Evolutionary conservation across 306 rosid genomes (phyloP).

Genomic region (Castanea crenata): DNA sequence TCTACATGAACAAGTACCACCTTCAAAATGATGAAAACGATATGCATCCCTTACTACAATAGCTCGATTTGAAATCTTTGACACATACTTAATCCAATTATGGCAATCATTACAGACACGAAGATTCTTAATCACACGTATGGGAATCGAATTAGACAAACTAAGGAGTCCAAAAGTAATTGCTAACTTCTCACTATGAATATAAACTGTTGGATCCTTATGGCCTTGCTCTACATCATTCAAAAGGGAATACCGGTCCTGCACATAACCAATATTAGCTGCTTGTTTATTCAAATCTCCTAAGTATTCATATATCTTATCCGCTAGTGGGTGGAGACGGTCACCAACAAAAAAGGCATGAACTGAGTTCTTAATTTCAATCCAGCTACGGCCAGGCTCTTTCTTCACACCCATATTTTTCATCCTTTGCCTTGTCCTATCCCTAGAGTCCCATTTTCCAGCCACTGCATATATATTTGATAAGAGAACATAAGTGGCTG

Average conservation of each 20-base stretch:
- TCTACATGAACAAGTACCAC: slow-evolving; percentile 67
- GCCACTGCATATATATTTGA: slow-evolving; percentile 84
- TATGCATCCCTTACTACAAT: slow-evolving; percentile 75
- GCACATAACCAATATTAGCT: slow-evolving; percentile 57
- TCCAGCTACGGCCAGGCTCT: slow-evolving; percentile 93
- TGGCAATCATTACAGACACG: slow-evolving; percentile 90
- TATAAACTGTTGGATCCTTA: slow-evolving; percentile 41
- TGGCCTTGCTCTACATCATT: slow-evolving; percentile 56
- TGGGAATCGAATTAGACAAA: slow-evolving; percentile 46
- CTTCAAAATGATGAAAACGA: slow-evolving; percentile 86
- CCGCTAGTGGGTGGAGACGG: slow-evolving; percentile 55
- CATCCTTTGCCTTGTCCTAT: slow-evolving; percentile 74
- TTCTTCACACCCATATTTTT: slow-evolving; percentile 78
- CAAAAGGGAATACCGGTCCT: slow-evolving; percentile 47
- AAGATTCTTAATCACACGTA: slow-evolving; percentile 73
- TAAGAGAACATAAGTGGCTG: slow-evolving; percentile 81
- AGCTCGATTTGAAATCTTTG: slow-evolving; percentile 50
- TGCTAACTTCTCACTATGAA: slow-evolving; percentile 86
- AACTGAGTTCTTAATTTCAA: slow-evolving; percentile 58
- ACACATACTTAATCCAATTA: slow-evolving; percentile 73
- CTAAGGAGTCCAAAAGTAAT: slow-evolving; percentile 75
- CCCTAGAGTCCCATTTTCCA: slow-evolving; percentile 74
- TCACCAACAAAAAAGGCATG: slow-evolving; percentile 85
- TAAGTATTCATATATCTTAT: slow-evolving; percentile 57
- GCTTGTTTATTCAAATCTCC: slow-evolving; percentile 45